Conservation (phyloP, 305 asterid genomes). For the Fraxinus angustifolia region DNA sequence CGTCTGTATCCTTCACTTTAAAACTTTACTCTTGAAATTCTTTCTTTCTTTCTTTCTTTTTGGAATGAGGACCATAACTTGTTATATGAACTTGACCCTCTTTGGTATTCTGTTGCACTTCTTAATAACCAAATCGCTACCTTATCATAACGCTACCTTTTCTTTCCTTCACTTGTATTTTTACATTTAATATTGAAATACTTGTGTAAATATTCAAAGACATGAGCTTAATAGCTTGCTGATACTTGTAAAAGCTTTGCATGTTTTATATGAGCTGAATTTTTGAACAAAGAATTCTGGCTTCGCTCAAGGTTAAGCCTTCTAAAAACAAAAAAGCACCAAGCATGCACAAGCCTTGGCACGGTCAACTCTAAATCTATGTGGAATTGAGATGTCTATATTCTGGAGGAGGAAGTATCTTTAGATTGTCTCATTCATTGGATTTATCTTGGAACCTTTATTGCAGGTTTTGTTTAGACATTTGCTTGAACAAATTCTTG, state of each 20-base stretch:
- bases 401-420: conserved; percentile 15
- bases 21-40: background rate
- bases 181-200: background rate
- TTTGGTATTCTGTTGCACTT: background rate
- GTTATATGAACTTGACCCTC: background rate
- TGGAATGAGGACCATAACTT: background rate
- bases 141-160: background rate
- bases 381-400: conserved; percentile 11
- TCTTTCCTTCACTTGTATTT: background rate
- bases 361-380: conserved; percentile 4
- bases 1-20: background rate
- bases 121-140: background rate
- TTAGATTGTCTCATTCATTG: conserved; percentile 17
- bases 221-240: background rate
- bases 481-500: conserved; percentile 91
- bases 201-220: background rate
- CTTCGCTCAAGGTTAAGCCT: conserved; percentile 1
- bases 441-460: conserved; percentile 18
- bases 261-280: background rate
- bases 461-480: conserved; percentile 92
- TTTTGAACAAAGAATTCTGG: conserved; percentile 10
- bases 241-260: background rate
- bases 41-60: background rate
- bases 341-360: conserved; percentile 13
- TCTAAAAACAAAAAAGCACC: background rate